Conservation (phyloP, 306 rosid species). For the Prunus padus region DNA sequence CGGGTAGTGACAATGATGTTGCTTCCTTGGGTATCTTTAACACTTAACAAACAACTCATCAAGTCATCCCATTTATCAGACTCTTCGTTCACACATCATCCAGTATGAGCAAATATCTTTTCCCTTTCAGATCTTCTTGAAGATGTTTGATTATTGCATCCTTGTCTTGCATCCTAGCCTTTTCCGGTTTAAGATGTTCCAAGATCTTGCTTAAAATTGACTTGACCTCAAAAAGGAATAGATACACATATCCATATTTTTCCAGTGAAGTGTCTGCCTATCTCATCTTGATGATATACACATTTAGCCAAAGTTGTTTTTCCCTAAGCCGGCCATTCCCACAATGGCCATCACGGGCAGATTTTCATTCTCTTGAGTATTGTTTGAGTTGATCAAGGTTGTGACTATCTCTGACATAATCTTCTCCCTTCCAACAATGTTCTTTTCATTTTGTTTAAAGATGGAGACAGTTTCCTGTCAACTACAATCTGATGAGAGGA, state of each 20-base stretch:
- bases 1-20: conserved; percentile 15
- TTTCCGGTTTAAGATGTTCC: background rate
- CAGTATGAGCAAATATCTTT: conserved; percentile 1
- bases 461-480: background rate
- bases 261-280: background rate
- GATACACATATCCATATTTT: conserved; percentile 26
- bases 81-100: conserved; percentile 26
- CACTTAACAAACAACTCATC: background rate
- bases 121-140: background rate
- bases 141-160: background rate
- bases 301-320: conserved; percentile 19
- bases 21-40: background rate
- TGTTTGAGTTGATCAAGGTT: background rate
- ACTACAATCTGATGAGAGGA: too few relatives aligned
- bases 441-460: background rate
- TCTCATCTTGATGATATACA: background rate
- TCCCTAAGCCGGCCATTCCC: conserved; percentile 27
- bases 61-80: background rate
- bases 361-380: background rate
- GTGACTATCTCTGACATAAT: background rate
- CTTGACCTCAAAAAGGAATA: background rate
- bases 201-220: background rate
- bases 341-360: conserved; percentile 9
- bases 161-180: background rate
- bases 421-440: background rate